Conservation (phyloP, 2,329 filamentous ascomycete species). For the Lasiodiplodia theobromae region DNA sequence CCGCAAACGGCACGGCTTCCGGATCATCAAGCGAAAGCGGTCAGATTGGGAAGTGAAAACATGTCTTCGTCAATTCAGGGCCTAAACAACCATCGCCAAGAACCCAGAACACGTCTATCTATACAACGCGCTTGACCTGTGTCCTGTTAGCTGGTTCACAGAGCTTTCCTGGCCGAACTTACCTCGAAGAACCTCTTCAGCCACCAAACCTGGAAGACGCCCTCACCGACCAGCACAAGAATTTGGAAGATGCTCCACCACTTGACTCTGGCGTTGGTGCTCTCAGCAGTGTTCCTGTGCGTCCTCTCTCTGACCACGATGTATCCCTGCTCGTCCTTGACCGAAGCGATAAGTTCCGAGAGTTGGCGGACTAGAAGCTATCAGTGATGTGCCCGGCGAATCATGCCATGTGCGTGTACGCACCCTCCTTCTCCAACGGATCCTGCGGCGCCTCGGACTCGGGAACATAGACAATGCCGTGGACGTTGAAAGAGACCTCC, state of each 20-base stretch:
- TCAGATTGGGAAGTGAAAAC: conserved; percentile 13
- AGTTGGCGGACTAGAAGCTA: conserved; percentile 74
- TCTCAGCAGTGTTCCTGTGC: conserved; percentile 98
- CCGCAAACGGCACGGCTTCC: background rate
- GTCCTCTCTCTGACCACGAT: conserved; percentile 91
- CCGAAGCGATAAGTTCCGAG: conserved; percentile 84
- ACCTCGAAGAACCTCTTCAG: conserved; percentile 97
- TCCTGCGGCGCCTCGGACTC: conserved; percentile 85
- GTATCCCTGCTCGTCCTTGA: conserved; percentile 98
- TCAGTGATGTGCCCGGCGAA: background rate
- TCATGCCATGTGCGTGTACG: conserved; percentile 35
- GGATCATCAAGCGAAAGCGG: background rate
- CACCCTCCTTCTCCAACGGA: conserved; percentile 90
- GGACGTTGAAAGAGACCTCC: conserved; percentile 99
- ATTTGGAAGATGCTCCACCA: conserved; percentile 99
- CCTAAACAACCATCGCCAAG: conserved; percentile 18
- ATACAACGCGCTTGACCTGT: conserved; percentile 71
- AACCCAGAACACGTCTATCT: conserved; percentile 10
- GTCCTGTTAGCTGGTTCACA: conserved; percentile 37
- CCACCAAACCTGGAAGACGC: conserved; percentile 99
- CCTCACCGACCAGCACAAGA: conserved; percentile 85
- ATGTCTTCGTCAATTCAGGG: conserved; percentile 27
- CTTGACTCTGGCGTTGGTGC: conserved; percentile 96
- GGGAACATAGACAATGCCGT: conserved; percentile 96
- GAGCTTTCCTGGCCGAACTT: conserved; percentile 37